Percentiles rank a stretch among this genome's conserved stretches.
Conservation (phyloP, 495 filamentous ascomycete genomes). For the Platismatia glauca region DNA sequence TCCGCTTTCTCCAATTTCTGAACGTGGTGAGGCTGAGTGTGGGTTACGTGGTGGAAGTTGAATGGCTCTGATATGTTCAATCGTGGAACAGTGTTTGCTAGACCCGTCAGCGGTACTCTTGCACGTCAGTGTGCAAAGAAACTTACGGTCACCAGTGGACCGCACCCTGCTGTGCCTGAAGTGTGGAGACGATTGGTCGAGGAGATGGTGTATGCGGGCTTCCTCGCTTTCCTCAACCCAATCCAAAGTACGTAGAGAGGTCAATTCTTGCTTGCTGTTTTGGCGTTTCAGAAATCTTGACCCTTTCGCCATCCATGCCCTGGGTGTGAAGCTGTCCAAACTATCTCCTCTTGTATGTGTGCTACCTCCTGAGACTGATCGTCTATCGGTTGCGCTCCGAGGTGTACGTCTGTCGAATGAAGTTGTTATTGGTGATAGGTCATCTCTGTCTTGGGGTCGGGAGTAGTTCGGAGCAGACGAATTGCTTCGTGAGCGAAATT, state of each 20-base stretch:
- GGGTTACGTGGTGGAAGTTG: conserved; percentile 81
- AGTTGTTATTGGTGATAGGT: not conserved
- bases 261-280: conserved; percentile 44
- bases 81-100: conserved; percentile 15
- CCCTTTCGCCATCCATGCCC: conserved; percentile 39
- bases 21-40: conserved; percentile 59
- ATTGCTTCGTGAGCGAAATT: conserved; percentile 19
- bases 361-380: conserved; percentile 15
- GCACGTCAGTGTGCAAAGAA: not conserved
- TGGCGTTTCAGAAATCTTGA: conserved; percentile 46
- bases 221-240: conserved; percentile 39
- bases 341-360: conserved; percentile 12
- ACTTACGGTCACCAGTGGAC: conserved; percentile 12
- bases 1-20: conserved; percentile 47
- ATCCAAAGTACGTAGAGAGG: conserved; percentile 31
- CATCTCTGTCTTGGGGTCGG: conserved; percentile 3
- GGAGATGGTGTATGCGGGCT: not conserved
- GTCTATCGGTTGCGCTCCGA: conserved; percentile 6
- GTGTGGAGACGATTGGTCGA: not conserved
- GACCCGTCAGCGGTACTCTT: conserved; percentile 29
- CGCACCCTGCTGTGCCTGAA: conserved; percentile 12
- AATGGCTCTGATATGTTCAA: conserved; percentile 70
- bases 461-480: conserved; percentile 12
- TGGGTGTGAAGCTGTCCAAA: conserved; percentile 32
- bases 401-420: not conserved